Conservation (phyloP, 257 asterid species). For the Primulina huaijiensis region DNA sequence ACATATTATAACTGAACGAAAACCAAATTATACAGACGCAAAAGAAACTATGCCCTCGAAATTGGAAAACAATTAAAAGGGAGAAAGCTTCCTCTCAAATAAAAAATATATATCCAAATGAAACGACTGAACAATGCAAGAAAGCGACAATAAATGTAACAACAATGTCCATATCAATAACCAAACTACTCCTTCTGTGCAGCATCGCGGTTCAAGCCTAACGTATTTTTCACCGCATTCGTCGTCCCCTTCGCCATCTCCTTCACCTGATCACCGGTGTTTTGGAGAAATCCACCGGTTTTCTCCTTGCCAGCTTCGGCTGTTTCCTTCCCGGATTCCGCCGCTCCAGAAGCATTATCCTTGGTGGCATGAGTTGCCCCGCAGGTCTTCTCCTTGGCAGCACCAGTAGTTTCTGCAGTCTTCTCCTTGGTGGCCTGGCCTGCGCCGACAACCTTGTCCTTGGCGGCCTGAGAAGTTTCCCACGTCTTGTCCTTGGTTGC, state of each 20-base stretch:
- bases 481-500: not conserved
- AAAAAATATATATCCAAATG: not conserved
- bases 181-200: slow-evolving; percentile 13
- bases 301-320: slow-evolving; percentile 70
- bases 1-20: not conserved
- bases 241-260: slow-evolving; percentile 54
- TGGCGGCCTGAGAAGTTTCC: slow-evolving; percentile 28
- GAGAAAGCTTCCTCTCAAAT: not conserved
- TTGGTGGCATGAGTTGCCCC: slow-evolving; percentile 58
- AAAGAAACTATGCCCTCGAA: not conserved
- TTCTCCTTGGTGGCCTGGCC: slow-evolving; percentile 31
- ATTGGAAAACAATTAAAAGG: not conserved
- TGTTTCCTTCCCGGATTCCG: slow-evolving; percentile 52
- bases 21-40: not conserved
- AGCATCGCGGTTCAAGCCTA: slow-evolving; percentile 40
- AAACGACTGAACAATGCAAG: not conserved
- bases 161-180: not conserved
- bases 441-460: slow-evolving; percentile 22
- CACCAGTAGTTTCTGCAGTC: slow-evolving; percentile 29
- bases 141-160: too few relatives aligned
- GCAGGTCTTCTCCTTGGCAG: slow-evolving; percentile 47
- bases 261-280: slow-evolving; percentile 66
- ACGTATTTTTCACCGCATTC: slow-evolving; percentile 42
- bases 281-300: slow-evolving; percentile 60
- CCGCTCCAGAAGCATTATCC: slow-evolving; percentile 61